Conservation (phyloP, 441 rosid species). For the Hura crepitans region DNA sequence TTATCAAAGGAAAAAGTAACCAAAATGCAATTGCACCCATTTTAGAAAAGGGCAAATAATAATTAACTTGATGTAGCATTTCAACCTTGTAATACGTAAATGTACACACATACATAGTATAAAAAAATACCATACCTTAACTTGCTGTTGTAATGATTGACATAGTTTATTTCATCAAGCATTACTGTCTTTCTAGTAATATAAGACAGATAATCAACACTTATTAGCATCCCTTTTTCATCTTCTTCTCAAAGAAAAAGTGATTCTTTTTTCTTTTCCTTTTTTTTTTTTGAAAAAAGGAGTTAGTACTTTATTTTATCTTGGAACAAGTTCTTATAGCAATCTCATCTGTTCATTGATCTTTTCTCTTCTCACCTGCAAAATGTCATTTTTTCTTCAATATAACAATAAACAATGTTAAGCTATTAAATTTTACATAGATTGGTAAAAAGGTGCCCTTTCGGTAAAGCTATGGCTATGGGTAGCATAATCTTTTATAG, state of each 20-base stretch:
- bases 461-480: slow-evolving; percentile 96
- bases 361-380: slow-evolving; percentile 87
- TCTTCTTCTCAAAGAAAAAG: not conserved
- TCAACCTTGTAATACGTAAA: no score
- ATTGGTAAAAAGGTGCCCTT: slow-evolving; percentile 47
- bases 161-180: slow-evolving; percentile 96
- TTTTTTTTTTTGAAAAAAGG: no score
- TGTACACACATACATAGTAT: no score
- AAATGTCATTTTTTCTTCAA: slow-evolving; percentile 18
- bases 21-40: no score
- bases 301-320: slow-evolving; percentile 63
- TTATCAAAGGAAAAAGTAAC: no score
- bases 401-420: slow-evolving; percentile 3
- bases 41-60: no score
- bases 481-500: slow-evolving; percentile 92
- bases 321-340: slow-evolving; percentile 90
- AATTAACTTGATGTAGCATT: no score
- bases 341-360: slow-evolving; percentile 85
- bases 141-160: slow-evolving; percentile 91
- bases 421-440: not conserved
- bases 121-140: slow-evolving; percentile 63
- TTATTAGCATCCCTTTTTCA: slow-evolving; percentile 10
- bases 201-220: slow-evolving; percentile 39
- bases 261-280: not conserved
- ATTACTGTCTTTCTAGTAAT: slow-evolving; percentile 92